Conservation (phyloP, 306 rosid genomes). For the Oxytropis ochrocephala region DNA sequence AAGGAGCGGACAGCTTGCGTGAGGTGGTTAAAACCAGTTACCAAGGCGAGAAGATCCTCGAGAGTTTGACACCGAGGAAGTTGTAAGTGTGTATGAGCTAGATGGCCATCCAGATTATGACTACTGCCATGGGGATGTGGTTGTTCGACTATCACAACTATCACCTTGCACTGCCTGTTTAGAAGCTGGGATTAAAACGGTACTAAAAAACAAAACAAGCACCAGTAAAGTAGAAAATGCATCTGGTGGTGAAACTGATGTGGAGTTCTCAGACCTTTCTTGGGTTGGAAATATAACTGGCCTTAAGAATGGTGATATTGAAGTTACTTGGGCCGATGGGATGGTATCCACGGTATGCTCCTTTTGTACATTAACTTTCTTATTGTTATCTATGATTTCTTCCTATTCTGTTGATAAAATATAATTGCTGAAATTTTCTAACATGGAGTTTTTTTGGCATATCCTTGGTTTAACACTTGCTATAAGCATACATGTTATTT, state of each 20-base stretch:
- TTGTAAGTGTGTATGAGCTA: conserved; percentile 93
- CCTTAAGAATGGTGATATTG: conserved; percentile 90
- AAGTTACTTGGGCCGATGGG: conserved; percentile 98
- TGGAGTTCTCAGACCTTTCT: conserved; percentile 71
- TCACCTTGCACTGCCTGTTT: conserved; percentile 54
- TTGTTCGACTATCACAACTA: conserved; percentile 79
- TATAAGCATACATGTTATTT: conserved; percentile 17
- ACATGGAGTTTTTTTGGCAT: conserved; percentile 11
- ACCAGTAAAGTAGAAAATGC: conserved; percentile 34
- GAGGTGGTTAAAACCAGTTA: conserved; percentile 79
- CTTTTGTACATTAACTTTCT: conserved; percentile 22
- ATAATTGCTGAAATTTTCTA: neutral
- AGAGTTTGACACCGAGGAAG: conserved; percentile 84
- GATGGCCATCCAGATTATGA: conserved; percentile 98
- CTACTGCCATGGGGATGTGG: conserved; percentile 94
- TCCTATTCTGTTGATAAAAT: neutral
- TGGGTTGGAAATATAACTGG: conserved; percentile 98
- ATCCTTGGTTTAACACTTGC: neutral
- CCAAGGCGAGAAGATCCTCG: conserved; percentile 80
- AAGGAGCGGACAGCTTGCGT: conserved; percentile 93
- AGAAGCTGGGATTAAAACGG: conserved; percentile 40
- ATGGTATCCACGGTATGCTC: conserved; percentile 89
- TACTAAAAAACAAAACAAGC: conserved; percentile 21
- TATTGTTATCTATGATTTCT: conserved; percentile 6
- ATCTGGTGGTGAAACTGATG: conserved; percentile 34